Conservation (phyloP, 2,329 filamentous ascomycete species). For the Microcyclospora pomicola region DNA sequence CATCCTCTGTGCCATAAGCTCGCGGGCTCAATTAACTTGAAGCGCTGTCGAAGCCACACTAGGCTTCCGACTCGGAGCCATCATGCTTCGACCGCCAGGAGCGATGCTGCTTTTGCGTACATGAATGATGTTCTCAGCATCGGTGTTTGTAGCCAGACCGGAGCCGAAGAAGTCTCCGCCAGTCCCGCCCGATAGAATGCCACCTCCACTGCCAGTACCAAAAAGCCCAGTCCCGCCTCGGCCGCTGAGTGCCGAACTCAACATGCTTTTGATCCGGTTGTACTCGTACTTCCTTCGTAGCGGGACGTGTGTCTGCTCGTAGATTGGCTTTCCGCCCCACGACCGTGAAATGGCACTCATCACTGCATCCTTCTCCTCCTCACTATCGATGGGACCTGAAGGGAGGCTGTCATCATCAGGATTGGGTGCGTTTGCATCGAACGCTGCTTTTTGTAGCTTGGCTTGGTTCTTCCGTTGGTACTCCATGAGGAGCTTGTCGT, state of each 20-base stretch:
- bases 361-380: constrained; percentile 82
- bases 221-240: constrained; percentile 6
- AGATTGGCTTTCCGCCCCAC: constrained; percentile 58
- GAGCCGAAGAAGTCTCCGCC: constrained; percentile 6
- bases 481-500: constrained; percentile 64
- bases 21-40: too few relatives aligned
- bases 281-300: constrained; percentile 42
- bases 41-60: background rate
- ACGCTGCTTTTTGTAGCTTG: constrained; percentile 89
- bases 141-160: constrained; percentile 3
- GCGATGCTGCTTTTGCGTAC: constrained; percentile 8
- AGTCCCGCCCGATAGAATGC: constrained; percentile 6
- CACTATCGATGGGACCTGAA: constrained; percentile 68
- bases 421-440: constrained; percentile 72
- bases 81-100: constrained; percentile 12
- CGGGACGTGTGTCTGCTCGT: constrained; percentile 47
- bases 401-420: constrained; percentile 70
- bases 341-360: constrained; percentile 65
- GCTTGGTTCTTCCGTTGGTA: constrained; percentile 92
- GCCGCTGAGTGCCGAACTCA: constrained; percentile 42
- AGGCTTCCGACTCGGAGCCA: constrained; percentile 3
- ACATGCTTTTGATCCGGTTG: constrained; percentile 50
- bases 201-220: constrained; percentile 7
- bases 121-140: constrained; percentile 7
- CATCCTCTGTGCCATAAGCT: too few relatives aligned